These are phyloP conservation scores for Draba incana DNA, from an alignment of 345 rosid species.

Conservation along the genomic window DNA sequence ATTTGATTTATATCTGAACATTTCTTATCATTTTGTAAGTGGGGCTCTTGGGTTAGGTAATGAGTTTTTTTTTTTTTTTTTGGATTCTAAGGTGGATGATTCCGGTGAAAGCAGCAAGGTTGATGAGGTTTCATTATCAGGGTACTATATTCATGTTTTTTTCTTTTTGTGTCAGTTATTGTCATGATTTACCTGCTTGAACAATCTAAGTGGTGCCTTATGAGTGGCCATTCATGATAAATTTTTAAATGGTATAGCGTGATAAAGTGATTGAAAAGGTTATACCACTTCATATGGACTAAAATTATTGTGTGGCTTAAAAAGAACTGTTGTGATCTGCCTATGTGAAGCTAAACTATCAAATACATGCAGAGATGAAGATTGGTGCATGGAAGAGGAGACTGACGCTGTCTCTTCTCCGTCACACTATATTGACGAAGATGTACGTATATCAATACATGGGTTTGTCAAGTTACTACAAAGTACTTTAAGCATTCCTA, in stretches of 20 bases:
- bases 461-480: constrained; percentile 33
- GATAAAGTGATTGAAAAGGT: constrained; percentile 7
- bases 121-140: constrained; percentile 70
- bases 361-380: constrained; percentile 80
- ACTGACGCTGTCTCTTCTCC: constrained; percentile 76
- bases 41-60: constrained; percentile 29
- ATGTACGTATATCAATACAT: constrained; percentile 62
- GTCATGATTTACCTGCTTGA: constrained; percentile 17
- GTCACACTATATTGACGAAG: constrained; percentile 92
- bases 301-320: no score
- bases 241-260: constrained; percentile 15
- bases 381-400: constrained; percentile 74
- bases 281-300: no score
- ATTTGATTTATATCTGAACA: not conserved
- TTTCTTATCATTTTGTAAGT: not conserved
- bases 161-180: not conserved
- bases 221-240: constrained; percentile 9
- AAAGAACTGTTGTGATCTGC: constrained; percentile 11
- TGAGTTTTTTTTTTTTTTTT: constrained; percentile 34
- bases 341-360: constrained; percentile 27
- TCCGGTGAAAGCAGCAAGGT: constrained; percentile 71
- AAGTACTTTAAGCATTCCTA: constrained; percentile 40
- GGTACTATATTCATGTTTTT: constrained; percentile 48
- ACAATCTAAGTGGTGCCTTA: constrained; percentile 11
- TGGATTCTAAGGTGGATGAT: constrained; percentile 74